Base-by-base conservation (phyloP, 1,284 basidiomycete species). In the Ceratobasidium sp. region DNA sequence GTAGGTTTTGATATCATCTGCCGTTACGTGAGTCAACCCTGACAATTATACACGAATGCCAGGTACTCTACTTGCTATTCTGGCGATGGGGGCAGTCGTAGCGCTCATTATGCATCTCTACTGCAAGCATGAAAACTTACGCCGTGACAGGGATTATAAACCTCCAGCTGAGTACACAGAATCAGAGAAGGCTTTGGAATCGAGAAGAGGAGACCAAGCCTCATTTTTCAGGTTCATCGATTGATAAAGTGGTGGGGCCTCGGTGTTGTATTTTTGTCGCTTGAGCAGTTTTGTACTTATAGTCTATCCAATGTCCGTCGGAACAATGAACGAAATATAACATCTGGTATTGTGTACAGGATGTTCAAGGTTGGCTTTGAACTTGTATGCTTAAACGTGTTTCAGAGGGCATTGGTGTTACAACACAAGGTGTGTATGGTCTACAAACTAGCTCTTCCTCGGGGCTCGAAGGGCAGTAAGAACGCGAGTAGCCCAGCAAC, bases 401-500 rank as follows among this genome's bases (percentile, higher is more conserved):
- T 33, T 33, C 33, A 33, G 33, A 33, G 33, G 4, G 33, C 33
- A 4, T 33, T 33, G 4, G 4, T 33, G 33, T 33, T 33, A 33
- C 33, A 2, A 33, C 33, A 33, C 33, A 33, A 33, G 33, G 33
- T 33, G 33, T 33, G 33, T 33, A 33, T 4, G 33, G 33, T 50
- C 83, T 85, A 91, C 77, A 92, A 84, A 26, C 90, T 89, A 1
- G 91, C 89, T 81, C 88, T 91, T 2, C 92, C 92, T 42, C 90
- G 86, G 20, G 92, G 90, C 81, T 93, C 92, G 81, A 90, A 92
- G 0, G 93, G 93, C 20, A 94, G 83, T 28, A 93, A 81, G 67
- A 94, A 82, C 44, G 91, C 89, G 42, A 94, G 82, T 17, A 88
- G 77, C 0, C 92, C 91, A 0, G 91, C 87, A 3, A 87, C 84